Conservation (phyloP, 176 grass and related monocot species). For the Eleusine coracana region DNA sequence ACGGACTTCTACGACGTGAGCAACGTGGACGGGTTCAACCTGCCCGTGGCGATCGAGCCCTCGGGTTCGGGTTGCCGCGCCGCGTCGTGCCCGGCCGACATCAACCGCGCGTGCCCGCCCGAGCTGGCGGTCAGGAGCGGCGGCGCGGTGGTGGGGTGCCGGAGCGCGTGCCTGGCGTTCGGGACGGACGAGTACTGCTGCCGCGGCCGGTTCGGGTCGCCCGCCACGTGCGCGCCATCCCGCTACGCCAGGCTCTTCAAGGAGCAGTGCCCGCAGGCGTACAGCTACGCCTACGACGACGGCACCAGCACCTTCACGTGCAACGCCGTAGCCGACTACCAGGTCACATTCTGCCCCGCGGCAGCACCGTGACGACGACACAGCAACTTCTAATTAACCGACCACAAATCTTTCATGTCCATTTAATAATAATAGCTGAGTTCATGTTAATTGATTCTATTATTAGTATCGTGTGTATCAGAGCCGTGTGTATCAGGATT, state of each 20-base stretch:
- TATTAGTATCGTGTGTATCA: too few relatives aligned
- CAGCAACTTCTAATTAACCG: neutral
- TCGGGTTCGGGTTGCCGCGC: neutral
- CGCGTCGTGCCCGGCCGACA: constrained; percentile 40
- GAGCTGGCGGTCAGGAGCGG: constrained; percentile 33
- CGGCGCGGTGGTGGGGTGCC: constrained; percentile 46
- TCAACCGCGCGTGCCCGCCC: constrained; percentile 53
- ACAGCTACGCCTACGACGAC: constrained; percentile 71
- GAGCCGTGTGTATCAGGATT: too few relatives aligned
- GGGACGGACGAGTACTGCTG: constrained; percentile 57
- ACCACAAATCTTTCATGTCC: too few relatives aligned
- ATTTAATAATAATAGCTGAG: too few relatives aligned
- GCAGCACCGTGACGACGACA: neutral
- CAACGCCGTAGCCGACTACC: constrained; percentile 14
- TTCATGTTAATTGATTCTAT: too few relatives aligned
- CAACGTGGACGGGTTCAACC: constrained; percentile 72
- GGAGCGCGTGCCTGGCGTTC: constrained; percentile 75
- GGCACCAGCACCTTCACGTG: constrained; percentile 61
- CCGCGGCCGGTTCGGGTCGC: constrained; percentile 43
- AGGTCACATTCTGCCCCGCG: constrained; percentile 35
- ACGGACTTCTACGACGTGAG: constrained; percentile 66
- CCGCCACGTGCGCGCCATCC: constrained; percentile 42
- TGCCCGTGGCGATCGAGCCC: constrained; percentile 48
- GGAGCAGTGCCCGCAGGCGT: constrained; percentile 59
- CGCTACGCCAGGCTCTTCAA: constrained; percentile 60